These are phyloP conservation scores for Cardiosporidium cionae DNA, from an alignment of 169 alveolate genomes.

Conservation along the genomic window DNA sequence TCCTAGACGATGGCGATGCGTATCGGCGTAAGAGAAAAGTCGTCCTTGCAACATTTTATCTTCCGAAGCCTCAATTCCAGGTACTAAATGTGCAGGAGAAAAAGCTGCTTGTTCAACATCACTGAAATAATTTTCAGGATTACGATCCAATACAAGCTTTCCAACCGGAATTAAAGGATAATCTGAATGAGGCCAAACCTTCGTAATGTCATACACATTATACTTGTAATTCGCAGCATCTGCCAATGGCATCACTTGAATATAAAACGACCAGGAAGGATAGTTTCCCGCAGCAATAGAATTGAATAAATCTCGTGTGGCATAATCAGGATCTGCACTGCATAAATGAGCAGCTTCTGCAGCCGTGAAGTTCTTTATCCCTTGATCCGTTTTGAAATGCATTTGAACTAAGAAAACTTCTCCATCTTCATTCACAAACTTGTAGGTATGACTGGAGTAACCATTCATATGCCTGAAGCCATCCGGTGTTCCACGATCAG, in stretches of 20 bases:
- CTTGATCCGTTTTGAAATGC: conserved; percentile 58
- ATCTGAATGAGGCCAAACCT: conserved; percentile 73
- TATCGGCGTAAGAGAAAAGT: conserved; percentile 68
- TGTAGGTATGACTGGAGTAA: conserved; percentile 55
- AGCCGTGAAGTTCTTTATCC: conserved; percentile 50
- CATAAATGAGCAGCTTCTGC: conserved; percentile 41
- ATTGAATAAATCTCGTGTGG: conserved; percentile 56
- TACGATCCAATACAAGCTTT: conserved; percentile 54
- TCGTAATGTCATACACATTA: conserved; percentile 67
- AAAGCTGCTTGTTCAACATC: conserved; percentile 71
- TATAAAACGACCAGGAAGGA: conserved; percentile 52
- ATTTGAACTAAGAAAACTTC: conserved; percentile 38
- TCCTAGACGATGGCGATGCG: conserved; percentile 69
- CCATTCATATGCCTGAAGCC: conserved; percentile 71
- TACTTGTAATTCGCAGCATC: conserved; percentile 58
- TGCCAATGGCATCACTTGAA: conserved; percentile 57
- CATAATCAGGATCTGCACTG: conserved; percentile 53
- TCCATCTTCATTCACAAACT: conserved; percentile 53
- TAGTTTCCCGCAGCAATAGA: conserved; percentile 40
- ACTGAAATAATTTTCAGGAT: conserved; percentile 64
- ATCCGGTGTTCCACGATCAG: conserved; percentile 69
- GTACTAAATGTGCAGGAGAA: conserved; percentile 62
- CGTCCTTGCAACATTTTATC: conserved; percentile 72
- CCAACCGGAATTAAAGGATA: conserved; percentile 63
- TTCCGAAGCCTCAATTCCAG: conserved; percentile 73